phyloP scores from a whole-genome alignment of 108 stramenopile species.

The Epithemia pelagica region DNA sequence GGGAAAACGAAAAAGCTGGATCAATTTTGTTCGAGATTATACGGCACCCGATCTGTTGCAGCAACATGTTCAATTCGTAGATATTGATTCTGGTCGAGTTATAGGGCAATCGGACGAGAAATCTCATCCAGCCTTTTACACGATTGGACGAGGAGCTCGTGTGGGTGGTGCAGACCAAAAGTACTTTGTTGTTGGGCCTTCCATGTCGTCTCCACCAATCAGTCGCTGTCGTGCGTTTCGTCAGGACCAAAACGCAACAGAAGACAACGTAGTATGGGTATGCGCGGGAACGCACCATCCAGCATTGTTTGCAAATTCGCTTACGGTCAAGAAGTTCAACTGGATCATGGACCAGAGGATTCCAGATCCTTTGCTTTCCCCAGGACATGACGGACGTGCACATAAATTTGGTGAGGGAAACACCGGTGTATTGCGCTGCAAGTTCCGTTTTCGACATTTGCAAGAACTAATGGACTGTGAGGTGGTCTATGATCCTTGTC shows the following conservation, averaged over 20 bases:
- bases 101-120: conserved; percentile 17
- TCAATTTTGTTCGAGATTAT: conserved; percentile 81
- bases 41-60: conserved; percentile 21
- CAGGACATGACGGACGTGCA: too few relatives aligned
- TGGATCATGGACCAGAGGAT: conserved; percentile 42
- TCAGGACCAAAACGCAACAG: too few relatives aligned
- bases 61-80: conserved; percentile 42
- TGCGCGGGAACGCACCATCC: conserved; percentile 84
- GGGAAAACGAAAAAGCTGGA: conserved; percentile 76
- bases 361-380: conserved; percentile 25
- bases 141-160: conserved; percentile 83
- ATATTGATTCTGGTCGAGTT: conserved; percentile 61
- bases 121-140: conserved; percentile 35
- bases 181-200: conserved; percentile 69
- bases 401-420: neutral
- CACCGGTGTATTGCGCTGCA: conserved; percentile 14
- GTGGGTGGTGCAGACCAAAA: conserved; percentile 65
- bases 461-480: conserved; percentile 69
- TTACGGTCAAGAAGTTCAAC: conserved; percentile 48
- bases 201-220: conserved; percentile 5
- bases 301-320: conserved; percentile 60
- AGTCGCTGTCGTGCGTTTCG: neutral
- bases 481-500: neutral
- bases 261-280: conserved; percentile 37
- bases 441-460: conserved; percentile 67